phyloP scores from a whole-genome alignment of 2,329 filamentous ascomycete species.

The Trichoderma aggressivum region DNA sequence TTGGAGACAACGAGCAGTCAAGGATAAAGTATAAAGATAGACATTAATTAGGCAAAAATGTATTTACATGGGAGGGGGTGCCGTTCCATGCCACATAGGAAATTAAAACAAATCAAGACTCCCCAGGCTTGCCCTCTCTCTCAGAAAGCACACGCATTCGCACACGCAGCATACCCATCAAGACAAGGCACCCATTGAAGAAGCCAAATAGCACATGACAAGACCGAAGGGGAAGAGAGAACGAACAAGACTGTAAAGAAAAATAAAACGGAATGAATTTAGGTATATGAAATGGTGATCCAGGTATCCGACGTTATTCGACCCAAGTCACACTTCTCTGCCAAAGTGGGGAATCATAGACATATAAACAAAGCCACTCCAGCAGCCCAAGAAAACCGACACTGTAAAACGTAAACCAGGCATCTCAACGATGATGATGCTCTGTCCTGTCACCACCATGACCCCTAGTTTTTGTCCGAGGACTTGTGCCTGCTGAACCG shows the following conservation, averaged over 20 bases:
- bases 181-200: neutral
- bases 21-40: neutral
- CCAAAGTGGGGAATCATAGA: constrained; percentile 40
- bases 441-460: constrained; percentile 6
- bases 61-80: neutral
- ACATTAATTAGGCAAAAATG: constrained; percentile 7
- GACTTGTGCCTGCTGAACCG: constrained; percentile 53
- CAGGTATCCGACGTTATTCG: constrained; percentile 29
- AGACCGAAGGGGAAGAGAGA: neutral
- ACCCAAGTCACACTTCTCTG: constrained; percentile 31
- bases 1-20: neutral
- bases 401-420: constrained; percentile 21
- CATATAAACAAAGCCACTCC: constrained; percentile 33
- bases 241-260: neutral
- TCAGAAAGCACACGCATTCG: neutral
- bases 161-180: neutral
- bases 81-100: neutral
- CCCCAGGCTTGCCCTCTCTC: neutral
- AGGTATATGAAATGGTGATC: constrained; percentile 35
- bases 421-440: constrained; percentile 13
- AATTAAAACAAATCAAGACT: neutral
- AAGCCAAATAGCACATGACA: constrained; percentile 1
- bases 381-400: constrained; percentile 33
- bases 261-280: constrained; percentile 29
- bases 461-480: constrained; percentile 31